Evolutionary conservation across 306 rosid species (phyloP), one percentile per base, ranked within the genome.

Genomic region (Oxytropis ochrocephala): DNA sequence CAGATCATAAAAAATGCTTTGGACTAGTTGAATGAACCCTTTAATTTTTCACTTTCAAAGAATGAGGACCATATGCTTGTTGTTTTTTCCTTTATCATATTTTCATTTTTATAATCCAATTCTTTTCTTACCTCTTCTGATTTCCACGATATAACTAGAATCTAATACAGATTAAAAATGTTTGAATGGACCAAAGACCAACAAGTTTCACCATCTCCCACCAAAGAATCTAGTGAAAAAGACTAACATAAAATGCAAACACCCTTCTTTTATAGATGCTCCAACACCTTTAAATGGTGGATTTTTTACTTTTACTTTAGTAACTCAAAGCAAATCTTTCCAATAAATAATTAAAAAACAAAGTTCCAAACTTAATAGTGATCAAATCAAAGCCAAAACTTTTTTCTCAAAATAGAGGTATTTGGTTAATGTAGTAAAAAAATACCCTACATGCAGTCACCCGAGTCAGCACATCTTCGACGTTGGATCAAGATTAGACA

Each of bases 281-380:
- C 81, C 79, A 69, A 71, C 82, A 75, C 77, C 86, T 87, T 86
- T 86, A 74, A 80, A 69, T 67, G 85, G 83, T 77, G 84, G 91
- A 72, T 63, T 79, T 85, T 60, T 62, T 76, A 74, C 90, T 87
- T 74, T 85, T 85, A 79, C 81, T 84, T 84, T 72, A 72, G 70
- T 73, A 81, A 83, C 80, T 87, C 85, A 84, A 52, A 73, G 66
- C 81, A 60, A 72, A 63, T 67, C 78, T 70, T 80, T 74, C 67
- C 76, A 78, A 72, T 46, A 76, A 62, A 63, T 47, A 74, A 52
- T 36, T 61, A 46, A 49, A 64, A 9, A 61, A 64, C 66, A 36
- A 74, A 64, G 43, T 50, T 71, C 68, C 65, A 74, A 81, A 72
- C 64, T 74, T 58, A 46, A 64, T 81, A 72, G 55, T 64, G 61